Evolutionary conservation across 768 basidiomycete genomes (phyloP), one percentile per base, ranked within the genome.

Genomic region (Chiua virens): DNA sequence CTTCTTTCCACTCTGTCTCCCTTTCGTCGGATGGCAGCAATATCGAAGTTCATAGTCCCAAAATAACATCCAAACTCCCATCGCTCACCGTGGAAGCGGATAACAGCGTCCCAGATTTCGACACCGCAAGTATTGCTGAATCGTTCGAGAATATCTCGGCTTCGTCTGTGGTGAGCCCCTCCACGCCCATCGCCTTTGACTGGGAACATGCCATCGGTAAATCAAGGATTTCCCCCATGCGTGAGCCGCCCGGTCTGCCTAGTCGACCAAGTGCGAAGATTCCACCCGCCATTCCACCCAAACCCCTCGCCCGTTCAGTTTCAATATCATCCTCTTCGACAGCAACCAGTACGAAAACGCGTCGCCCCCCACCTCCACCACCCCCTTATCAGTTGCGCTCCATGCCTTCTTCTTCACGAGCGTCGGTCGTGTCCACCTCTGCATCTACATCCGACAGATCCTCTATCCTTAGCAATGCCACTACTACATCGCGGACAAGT

Each of bases 1-100:
- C 89, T 3, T 91, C 89, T 25, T 89, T 92, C 54, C 87, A 89
- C 59, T 89, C 89, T 3, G 86, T 91, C 22, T 91, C 89, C 2
- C 76, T 91, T 17, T 90, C 88, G 2, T 86, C 85, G 8, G 84
- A 85, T 54, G 65, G 73, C 70, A 71, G 66, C 35, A 67, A 58
- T 4, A 50, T 61, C 30, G 68, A 69, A 35, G 43, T 25, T 0
- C 55, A 45, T 14, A 54, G 46, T 45, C 42, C 54, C 0, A 47
- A 46, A 36, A 47, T 34, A 23, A 45, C 41, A 13, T 59, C 74
- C 40, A 70, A 75, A 49, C 73, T 75, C 27, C 69, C 76, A 17
- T 79, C 79, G 1, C 76, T 74, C 57, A 75, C 78, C 13, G 62
- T 76, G 15, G 82, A 83, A 54, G 64, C 61, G 18, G 72, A 74